Percentiles rank a stretch among this genome's conserved stretches.
Conservation (phyloP, 2,329 filamentous ascomycete species). For the Aspergillus candidus region DNA sequence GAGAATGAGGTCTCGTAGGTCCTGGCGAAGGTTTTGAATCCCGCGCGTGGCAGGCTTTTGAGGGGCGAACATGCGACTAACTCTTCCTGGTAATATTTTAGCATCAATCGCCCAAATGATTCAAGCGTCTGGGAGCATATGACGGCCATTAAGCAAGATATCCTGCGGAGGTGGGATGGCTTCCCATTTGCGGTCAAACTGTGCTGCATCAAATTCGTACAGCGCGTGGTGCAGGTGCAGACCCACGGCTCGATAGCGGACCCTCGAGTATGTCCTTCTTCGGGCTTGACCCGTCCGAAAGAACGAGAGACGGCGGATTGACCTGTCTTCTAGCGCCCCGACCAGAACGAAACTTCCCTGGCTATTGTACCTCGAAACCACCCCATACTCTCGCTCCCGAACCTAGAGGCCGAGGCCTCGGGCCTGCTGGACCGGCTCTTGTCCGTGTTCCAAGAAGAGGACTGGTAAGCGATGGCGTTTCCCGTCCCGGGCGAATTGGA, state of each 20-base stretch:
- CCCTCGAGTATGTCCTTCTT: conserved; percentile 60
- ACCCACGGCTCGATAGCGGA: conserved; percentile 77
- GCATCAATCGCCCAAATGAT: conserved; percentile 81
- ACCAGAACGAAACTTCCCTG: conserved; percentile 77
- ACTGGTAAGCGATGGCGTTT: conserved; percentile 51
- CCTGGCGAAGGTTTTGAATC: neutral
- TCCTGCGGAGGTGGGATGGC: conserved; percentile 81
- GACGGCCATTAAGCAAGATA: conserved; percentile 78
- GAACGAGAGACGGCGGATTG: too few species aligned
- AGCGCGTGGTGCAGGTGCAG: conserved; percentile 86
- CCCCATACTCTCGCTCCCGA: conserved; percentile 67
- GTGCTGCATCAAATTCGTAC: conserved; percentile 96
- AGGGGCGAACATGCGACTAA: conserved; percentile 16
- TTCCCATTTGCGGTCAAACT: conserved; percentile 71
- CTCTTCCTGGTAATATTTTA: conserved; percentile 41
- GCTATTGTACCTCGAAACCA: conserved; percentile 80
- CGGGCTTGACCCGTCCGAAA: too few species aligned
- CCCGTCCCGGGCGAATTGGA: neutral
- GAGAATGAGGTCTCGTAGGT: conserved; percentile 16
- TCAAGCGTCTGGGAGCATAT: conserved; percentile 79
- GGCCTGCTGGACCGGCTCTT: conserved; percentile 86
- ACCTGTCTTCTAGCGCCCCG: conserved; percentile 50
- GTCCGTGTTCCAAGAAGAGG: conserved; percentile 75
- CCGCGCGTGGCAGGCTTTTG: too few species aligned
- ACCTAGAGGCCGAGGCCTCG: conserved; percentile 86